Base-by-base conservation (phyloP, 1,139 yeast genomes). In the Starmera stellimalicola region DNA sequence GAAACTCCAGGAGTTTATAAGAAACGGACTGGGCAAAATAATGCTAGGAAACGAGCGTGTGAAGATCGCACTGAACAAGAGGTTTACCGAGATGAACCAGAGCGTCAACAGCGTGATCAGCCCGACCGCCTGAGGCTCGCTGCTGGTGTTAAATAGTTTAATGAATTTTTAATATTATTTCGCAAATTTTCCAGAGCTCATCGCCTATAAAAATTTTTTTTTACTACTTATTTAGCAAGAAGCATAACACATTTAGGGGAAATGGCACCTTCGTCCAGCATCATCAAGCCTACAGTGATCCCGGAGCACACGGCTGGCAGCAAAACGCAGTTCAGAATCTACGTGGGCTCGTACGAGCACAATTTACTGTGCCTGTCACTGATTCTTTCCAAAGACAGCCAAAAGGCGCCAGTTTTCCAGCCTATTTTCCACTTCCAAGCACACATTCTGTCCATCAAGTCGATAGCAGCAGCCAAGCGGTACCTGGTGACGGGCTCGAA, bases 401-500 rank as follows among this genome's bases (percentile, higher is more conserved):
- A 62, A 14, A 6, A n/a, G 12, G 6, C 25, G 12, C 80, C 88
- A 2, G 68, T 82, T 5, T 91, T 93, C 62, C 88, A 85, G 32
- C 95, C 97, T 2, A 76, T 93, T 30, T 91, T 91, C 66, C 97
- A 91, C 56, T 91, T 91, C 58, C 85, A 91, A 47, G 95, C 98
- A 2, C 98, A 91, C 58, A 68, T 94, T 0, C 70, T 85, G 37
- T 82, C 95, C 22, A 84, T 91, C 39, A 78, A 88, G 55, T 71
- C 93, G 32, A 67, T 91, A 43, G 96, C 91, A 42, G 65, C 78
- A 20, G 85, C 94, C 18, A 81, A 76, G 47, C 67, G 96, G 48
- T 88, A 85, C 53, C 64, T 91, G 35, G 96, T 85, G 4, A 82
- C 95, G 4, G 99, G 99, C 6, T 80, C 95, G 5, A 88, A 88